Base-by-base conservation (phyloP, 179 eudicot genomes). In the Spergularia azorica region DNA sequence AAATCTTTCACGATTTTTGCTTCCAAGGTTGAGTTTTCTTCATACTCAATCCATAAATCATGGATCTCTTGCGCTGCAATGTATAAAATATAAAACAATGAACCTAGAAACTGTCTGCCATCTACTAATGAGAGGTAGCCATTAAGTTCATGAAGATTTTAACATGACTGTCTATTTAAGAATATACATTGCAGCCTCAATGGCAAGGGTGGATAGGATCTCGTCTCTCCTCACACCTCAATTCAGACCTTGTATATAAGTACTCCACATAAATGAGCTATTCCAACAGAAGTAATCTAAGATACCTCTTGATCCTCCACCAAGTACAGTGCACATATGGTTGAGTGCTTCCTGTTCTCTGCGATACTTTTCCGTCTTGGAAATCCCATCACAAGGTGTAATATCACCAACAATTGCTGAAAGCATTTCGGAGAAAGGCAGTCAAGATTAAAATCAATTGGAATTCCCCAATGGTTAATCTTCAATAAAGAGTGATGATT, bases 361-460 rank as follows among this genome's bases (percentile, higher is more conserved):
- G 6, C 97, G 92, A 81, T 85, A 88, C 85, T 95, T 95, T 78
- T 95, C 99, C 66, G 26, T 43, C 87, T 94, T 95, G 26, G 99
- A 89, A 64, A 95, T 74, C 67, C 98, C 99, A 80, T 93, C 97
- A 55, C 82, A 54, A 59, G 99, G 99, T 75, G 99, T 91, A 72
- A 95, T 95, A 80, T 95, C 99, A 21, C 99, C 99, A 77, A 93
- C 99, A 80, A 95, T 95, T 60, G 99, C 99, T 95, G 76, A n/a
- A 76, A 58, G 62, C 70, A 20, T 57, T 58, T 72, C n/a, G 13
- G 70, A 64, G 51, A 43, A 12, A 10, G 26, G 2, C 58, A 21
- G 9, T 21, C 64, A 54, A 14, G 67, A 20, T n/a, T 36, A 41
- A n/a, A 11, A 32, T 16, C 10, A 14, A 43, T 16, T 54, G 18